These are phyloP conservation scores for Monosporascus sp. DNA, from an alignment of 2,329 filamentous ascomycete genomes.

Conservation along the genomic window DNA sequence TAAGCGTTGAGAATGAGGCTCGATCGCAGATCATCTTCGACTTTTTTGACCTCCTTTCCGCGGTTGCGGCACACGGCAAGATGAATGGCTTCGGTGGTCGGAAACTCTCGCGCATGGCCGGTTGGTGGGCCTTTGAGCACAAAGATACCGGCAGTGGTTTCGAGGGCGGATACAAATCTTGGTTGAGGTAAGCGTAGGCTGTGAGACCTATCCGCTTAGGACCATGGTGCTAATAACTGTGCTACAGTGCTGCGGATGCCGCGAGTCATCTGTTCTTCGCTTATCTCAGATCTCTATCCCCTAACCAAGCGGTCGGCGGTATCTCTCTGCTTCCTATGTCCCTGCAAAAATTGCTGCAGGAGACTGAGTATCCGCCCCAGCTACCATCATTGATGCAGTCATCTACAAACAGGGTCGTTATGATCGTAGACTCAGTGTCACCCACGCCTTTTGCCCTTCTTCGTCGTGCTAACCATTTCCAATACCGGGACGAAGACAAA, in stretches of 20 bases:
- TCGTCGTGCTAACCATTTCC: constrained; percentile 87
- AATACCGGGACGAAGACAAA: constrained; percentile 83
- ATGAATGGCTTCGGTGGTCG: constrained; percentile 87
- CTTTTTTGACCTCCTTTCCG: constrained; percentile 90
- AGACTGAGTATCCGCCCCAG: constrained; percentile 90
- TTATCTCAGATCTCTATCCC: constrained; percentile 83
- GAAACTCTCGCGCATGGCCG: constrained; percentile 90
- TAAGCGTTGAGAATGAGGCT: constrained; percentile 83
- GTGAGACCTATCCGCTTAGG: constrained; percentile 2
- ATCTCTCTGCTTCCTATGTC: constrained; percentile 87
- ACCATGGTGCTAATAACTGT: constrained; percentile 22
- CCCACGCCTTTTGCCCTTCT: constrained; percentile 89
- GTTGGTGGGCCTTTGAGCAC: constrained; percentile 98
- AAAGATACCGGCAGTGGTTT: constrained; percentile 84
- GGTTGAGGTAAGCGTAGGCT: constrained; percentile 60
- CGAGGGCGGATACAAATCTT: constrained; percentile 86
- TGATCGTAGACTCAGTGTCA: constrained; percentile 94
- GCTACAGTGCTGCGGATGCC: constrained; percentile 77
- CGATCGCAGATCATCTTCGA: constrained; percentile 87
- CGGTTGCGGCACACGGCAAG: constrained; percentile 89
- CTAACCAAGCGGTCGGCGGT: constrained; percentile 69
- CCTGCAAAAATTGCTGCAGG: constrained; percentile 81
- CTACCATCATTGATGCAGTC: constrained; percentile 71
- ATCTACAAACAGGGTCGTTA: constrained; percentile 81
- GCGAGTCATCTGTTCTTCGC: constrained; percentile 97